phyloP scores from a whole-genome alignment of 2,329 filamentous ascomycete genomes.

The Trichophyton verrucosum region DNA sequence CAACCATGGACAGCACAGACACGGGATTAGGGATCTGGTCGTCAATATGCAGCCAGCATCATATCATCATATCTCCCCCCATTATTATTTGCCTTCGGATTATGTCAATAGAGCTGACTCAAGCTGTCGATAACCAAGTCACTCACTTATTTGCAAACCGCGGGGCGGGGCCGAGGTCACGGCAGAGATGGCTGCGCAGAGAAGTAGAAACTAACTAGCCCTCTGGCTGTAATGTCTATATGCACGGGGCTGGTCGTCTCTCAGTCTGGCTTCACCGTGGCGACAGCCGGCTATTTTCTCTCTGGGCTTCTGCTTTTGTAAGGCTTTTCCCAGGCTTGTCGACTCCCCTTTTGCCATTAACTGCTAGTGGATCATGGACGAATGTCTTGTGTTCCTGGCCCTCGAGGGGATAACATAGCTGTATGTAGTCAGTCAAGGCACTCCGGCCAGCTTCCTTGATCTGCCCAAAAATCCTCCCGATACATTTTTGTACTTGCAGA shows the following conservation, averaged over 20 bases:
- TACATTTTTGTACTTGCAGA: background rate
- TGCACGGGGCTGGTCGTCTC: background rate
- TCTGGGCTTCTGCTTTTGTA: background rate
- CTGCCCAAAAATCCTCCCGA: background rate
- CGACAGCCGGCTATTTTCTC: background rate
- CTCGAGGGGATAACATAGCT: background rate
- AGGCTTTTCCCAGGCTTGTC: background rate
- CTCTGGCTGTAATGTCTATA: background rate
- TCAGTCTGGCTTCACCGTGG: background rate
- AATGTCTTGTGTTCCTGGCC: too few relatives aligned
- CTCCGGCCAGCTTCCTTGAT: background rate
- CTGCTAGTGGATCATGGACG: background rate
- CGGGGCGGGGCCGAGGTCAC: background rate
- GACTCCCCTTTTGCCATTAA: background rate
- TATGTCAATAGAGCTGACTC: background rate
- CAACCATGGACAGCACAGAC: background rate
- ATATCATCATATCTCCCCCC: background rate
- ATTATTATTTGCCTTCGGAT: background rate
- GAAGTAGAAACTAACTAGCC: too few relatives aligned
- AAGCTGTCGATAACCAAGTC: background rate
- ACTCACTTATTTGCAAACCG: background rate
- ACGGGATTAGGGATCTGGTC: background rate
- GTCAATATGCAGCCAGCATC: background rate
- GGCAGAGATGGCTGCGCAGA: background rate
- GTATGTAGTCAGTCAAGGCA: background rate